Evolutionary conservation across 257 asterid species (phyloP).

Genomic region (Rubia yunnanensis): DNA sequence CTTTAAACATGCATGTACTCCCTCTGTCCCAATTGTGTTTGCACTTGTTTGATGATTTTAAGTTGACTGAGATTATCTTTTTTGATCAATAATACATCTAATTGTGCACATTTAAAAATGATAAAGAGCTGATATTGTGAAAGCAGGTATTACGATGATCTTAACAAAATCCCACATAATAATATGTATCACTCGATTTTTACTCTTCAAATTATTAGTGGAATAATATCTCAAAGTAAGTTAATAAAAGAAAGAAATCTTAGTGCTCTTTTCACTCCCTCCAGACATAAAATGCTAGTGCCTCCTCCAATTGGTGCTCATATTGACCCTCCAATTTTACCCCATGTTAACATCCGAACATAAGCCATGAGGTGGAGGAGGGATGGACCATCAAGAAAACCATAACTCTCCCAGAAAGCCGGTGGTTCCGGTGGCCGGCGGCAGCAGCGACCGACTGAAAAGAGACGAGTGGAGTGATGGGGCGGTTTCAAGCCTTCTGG

Average conservation of each 20-base stretch:
- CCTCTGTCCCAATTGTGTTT: too few relatives aligned
- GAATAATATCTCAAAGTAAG: neutral
- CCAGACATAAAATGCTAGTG: conserved; percentile 38
- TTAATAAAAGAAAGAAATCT: neutral
- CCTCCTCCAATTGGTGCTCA: conserved; percentile 19
- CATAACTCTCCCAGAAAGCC: conserved; percentile 35
- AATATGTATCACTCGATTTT: too few relatives aligned
- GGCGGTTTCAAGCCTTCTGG: conserved; percentile 62
- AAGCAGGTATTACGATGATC: too few relatives aligned
- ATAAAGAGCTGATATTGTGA: too few relatives aligned
- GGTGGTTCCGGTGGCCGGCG: neutral
- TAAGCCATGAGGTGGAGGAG: conserved; percentile 24
- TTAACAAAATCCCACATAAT: too few relatives aligned
- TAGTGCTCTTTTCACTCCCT: conserved; percentile 24
- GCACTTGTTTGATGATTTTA: too few relatives aligned
- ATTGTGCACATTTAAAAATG: too few relatives aligned
- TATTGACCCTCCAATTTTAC: conserved; percentile 12
- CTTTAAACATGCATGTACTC: too few relatives aligned
- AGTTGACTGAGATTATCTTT: too few relatives aligned
- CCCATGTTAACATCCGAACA: neutral
- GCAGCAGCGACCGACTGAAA: conserved; percentile 43
- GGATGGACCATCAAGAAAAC: conserved; percentile 50
- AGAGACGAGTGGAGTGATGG: conserved; percentile 95
- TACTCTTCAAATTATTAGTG: too few relatives aligned
- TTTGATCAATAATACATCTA: too few relatives aligned